Evolutionary conservation across 208 protist genomes (phyloP), one percentile per base, ranked within the genome.

Genomic region (Polymyxa betae): DNA sequence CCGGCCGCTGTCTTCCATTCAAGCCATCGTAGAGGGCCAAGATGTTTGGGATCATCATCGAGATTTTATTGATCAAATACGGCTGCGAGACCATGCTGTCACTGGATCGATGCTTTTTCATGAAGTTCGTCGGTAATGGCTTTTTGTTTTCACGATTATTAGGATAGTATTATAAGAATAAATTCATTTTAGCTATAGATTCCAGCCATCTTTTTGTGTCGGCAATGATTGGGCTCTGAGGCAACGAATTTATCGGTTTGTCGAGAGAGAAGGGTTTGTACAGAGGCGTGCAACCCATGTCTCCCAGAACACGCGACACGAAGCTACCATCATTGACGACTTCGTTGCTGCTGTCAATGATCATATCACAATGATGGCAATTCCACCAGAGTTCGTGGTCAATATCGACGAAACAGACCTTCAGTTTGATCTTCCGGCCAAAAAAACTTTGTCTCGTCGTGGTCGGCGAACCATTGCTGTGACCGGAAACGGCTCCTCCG

Each of bases 231-330:
- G 72, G 72, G 72, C 72, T 40, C 72, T 82, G 10, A 5, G 72
- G n/a, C n/a, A 82, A 43, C 72, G 72, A 82, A 82, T 82, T 82
- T 82, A 82, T 43, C 72, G 72, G n/a, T 82, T 82, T 43, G 72
- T 82, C 35, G 35, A 5, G 16, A 35, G 72, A 35, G 72, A 82
- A 82, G 40, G 40, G 16, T 43, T 82, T 35, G 72, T 82, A 12
- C n/a, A 35, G n/a, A 35, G 72, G 40, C 72, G 72, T 43, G 40
- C n/a, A n/a, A 82, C 72, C 72, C 72, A 82, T n/a, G 72, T 82
- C 72, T 5, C 72, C 16, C 72, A 82, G 72, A 82, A 82, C 35
- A 82, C 72, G n/a, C 72, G 72, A 5, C 72, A 82, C n/a, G n/a
- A 35, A 43, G 72, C n/a, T 43, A n/a, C 10, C 16, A n/a, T 82